These are phyloP conservation scores for Penicillium sp. DNA, from an alignment of 2,329 filamentous ascomycete genomes.

Conservation along the genomic window DNA sequence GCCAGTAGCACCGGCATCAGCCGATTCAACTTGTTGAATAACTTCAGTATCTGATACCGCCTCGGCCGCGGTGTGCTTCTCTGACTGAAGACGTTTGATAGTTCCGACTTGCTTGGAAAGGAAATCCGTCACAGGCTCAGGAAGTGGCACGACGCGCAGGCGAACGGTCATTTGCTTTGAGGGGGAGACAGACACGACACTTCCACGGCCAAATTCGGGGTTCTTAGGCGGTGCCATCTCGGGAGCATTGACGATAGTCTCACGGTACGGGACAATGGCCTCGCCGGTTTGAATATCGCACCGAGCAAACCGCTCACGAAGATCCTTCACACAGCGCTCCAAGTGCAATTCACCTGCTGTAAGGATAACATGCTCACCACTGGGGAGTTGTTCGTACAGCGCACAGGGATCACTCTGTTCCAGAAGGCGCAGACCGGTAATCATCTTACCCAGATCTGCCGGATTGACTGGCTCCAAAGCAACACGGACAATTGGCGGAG, in stretches of 20 bases:
- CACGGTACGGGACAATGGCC: constrained; percentile 91
- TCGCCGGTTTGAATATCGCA: constrained; percentile 94
- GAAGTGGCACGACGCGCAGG: constrained; percentile 75
- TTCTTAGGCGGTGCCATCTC: constrained; percentile 91
- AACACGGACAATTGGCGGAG: constrained; percentile 90
- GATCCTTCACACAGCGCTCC: constrained; percentile 88
- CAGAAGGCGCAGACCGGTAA: constrained; percentile 77
- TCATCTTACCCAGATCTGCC: constrained; percentile 90
- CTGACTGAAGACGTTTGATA: constrained; percentile 75
- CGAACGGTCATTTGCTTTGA: constrained; percentile 83
- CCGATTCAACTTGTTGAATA: constrained; percentile 41
- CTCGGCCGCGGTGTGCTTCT: constrained; percentile 57
- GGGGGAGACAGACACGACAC: constrained; percentile 69
- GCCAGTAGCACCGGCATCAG: constrained; percentile 51
- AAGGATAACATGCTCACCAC: constrained; percentile 89
- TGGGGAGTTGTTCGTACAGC: constrained; percentile 88
- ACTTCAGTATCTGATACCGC: constrained; percentile 38
- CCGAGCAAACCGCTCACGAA: constrained; percentile 85
- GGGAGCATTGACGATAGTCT: constrained; percentile 80
- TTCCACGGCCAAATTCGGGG: constrained; percentile 81
- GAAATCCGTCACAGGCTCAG: constrained; percentile 76
- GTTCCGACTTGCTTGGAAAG: constrained; percentile 74
- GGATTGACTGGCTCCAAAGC: constrained; percentile 92
- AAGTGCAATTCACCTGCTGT: constrained; percentile 94
- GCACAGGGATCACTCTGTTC: constrained; percentile 96